Evolutionary conservation across 768 basidiomycete genomes (phyloP).

Genomic region (Leccinum fibrillosum): DNA sequence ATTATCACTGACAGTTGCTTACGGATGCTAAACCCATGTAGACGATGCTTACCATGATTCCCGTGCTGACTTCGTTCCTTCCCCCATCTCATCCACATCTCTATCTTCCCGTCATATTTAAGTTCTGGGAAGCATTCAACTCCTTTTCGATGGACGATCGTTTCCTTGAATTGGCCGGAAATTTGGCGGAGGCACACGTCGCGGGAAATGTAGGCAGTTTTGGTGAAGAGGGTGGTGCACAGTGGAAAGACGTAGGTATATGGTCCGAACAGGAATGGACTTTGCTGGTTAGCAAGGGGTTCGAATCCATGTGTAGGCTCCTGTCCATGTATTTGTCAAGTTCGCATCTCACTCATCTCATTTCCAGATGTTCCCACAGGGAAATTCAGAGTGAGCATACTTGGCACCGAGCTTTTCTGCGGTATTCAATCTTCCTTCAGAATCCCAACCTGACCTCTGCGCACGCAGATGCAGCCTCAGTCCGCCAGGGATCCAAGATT

Average conservation of each 20-base stretch:
- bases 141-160: constrained; percentile 72
- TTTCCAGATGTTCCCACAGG: constrained; percentile 48
- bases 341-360: constrained; percentile 34
- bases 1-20: not conserved
- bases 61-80: constrained; percentile 75
- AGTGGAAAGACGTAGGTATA: constrained; percentile 85
- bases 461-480: constrained; percentile 67
- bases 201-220: constrained; percentile 53
- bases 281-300: constrained; percentile 75
- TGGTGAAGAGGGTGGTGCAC: constrained; percentile 53
- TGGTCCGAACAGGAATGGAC: constrained; percentile 85
- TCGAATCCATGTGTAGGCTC: constrained; percentile 69
- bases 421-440: constrained; percentile 31
- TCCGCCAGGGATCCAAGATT: constrained; percentile 54
- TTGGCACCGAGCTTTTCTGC: not conserved
- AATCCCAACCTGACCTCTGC: constrained; percentile 60
- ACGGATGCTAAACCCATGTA: constrained; percentile 26
- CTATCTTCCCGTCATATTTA: constrained; percentile 72
- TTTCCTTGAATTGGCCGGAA: constrained; percentile 66
- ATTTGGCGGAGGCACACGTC: constrained; percentile 70
- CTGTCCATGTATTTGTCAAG: not conserved
- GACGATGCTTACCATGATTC: constrained; percentile 69
- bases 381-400: constrained; percentile 49
- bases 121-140: constrained; percentile 77
- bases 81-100: constrained; percentile 62